Evolutionary conservation across 768 basidiomycete genomes (phyloP), one percentile per base, ranked within the genome.

Genomic region (Leccinellum albellum): DNA sequence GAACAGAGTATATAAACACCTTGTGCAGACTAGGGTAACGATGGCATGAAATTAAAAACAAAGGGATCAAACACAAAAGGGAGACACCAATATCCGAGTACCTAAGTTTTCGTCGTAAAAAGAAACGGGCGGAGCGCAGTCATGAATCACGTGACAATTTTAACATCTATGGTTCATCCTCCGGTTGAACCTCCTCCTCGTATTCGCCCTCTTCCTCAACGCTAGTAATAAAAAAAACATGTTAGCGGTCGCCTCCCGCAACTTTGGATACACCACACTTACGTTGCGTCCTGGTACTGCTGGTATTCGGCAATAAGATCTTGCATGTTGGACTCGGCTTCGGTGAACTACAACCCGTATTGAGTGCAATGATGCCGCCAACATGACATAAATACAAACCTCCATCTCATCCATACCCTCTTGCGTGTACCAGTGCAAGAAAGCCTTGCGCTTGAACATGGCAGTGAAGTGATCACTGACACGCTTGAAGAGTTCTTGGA

Each of bases 321-420:
- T 73, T 97, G 94, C 94, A 98, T 94, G 84, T 98, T 98, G 62
- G 91, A 94, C 78, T 98, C 95, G 55, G 95, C 96, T 75, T 98
- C 96, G 61, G 96, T 95, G 84, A 98, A 94, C 84, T 86, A 64
- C 13, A 12, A 51, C 15, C 5, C 5, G 15, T 46, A 20, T 33
- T 65, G 20, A 63, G 53, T 24, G 17, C 21, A 8, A 44, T 24
- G 24, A 45, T 15, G 1, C 37, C 21, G 17, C 9, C 4, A 48
- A 13, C 29, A 33, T 8, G 8, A 7, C 21, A 42, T 28, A 4
- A 35, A n/a, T 3, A 71, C 79, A 46, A 51, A 82, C 82, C 81
- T 94, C 91, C 91, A 94, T 92, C 82, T 94, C 93, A 72, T 94
- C 96, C 96, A 99, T 98, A 73, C 97, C 97, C 80, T 98, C 97